These are phyloP conservation scores for Barnettozyma salicaria DNA, from an alignment of 805 yeast species.

Conservation along the genomic window DNA sequence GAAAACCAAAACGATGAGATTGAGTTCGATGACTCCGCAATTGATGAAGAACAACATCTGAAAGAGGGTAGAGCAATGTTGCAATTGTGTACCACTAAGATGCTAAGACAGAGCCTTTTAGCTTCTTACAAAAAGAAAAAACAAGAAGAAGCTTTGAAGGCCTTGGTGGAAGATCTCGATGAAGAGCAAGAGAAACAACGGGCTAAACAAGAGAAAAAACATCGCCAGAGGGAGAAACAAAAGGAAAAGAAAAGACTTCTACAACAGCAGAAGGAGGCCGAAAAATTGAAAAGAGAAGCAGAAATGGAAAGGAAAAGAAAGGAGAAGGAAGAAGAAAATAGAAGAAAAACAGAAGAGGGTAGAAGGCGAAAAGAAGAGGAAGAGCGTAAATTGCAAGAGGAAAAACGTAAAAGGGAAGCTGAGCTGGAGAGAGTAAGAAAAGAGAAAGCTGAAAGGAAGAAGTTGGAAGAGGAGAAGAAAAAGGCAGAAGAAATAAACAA, in stretches of 20 bases:
- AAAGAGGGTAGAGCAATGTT: constrained; percentile 77
- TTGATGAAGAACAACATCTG: constrained; percentile 59
- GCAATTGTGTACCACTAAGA: constrained; percentile 71
- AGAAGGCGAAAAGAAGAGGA: constrained; percentile 33
- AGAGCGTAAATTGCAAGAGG: constrained; percentile 37
- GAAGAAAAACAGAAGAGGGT: constrained; percentile 39
- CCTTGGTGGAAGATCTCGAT: constrained; percentile 61
- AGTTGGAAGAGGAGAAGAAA: constrained; percentile 35
- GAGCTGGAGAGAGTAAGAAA: constrained; percentile 32
- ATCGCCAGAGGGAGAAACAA: constrained; percentile 51
- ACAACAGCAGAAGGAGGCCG: constrained; percentile 52
- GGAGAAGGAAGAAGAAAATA: constrained; percentile 32
- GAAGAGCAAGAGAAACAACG: constrained; percentile 60
- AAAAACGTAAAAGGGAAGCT: constrained; percentile 31
- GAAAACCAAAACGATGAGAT: constrained; percentile 38
- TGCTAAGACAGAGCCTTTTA: constrained; percentile 67
- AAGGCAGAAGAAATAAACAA: constrained; percentile 29
- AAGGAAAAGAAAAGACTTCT: constrained; percentile 62
- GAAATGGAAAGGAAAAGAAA: constrained; percentile 34
- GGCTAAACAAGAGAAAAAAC: constrained; percentile 61
- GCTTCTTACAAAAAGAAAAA: constrained; percentile 74
- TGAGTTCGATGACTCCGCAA: constrained; percentile 29
- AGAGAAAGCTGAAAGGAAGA: constrained; percentile 24
- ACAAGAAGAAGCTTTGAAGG: constrained; percentile 65
- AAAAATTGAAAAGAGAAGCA: constrained; percentile 38